phyloP scores from a whole-genome alignment of 2,329 filamentous ascomycete species.

The Curvularia sp. region DNA sequence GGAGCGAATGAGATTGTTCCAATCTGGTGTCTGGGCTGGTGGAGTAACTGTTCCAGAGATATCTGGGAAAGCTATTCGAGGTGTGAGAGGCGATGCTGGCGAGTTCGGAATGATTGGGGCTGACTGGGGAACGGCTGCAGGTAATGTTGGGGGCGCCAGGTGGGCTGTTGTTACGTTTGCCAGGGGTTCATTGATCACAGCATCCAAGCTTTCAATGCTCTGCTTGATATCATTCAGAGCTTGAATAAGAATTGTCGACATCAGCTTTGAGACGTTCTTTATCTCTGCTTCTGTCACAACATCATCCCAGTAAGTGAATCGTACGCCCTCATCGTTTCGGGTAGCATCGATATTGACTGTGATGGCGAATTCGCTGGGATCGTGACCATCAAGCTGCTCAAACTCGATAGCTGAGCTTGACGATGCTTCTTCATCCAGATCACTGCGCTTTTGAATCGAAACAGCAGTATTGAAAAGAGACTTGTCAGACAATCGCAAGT shows the following conservation, averaged over 20 bases:
- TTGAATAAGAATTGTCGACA: slow-evolving; percentile 36
- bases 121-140: slow-evolving; percentile 15
- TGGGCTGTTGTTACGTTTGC: background rate
- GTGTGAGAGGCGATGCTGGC: slow-evolving; percentile 25
- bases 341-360: slow-evolving; percentile 45
- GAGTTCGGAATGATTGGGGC: slow-evolving; percentile 12
- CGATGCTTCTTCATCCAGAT: slow-evolving; percentile 8
- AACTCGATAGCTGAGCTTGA: slow-evolving; percentile 32
- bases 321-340: slow-evolving; percentile 38
- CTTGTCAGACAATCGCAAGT: slow-evolving; percentile 45
- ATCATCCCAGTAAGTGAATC: slow-evolving; percentile 45
- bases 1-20: slow-evolving; percentile 38
- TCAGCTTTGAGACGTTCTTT: slow-evolving; percentile 35
- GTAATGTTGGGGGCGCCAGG: slow-evolving; percentile 13
- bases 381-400: slow-evolving; percentile 38
- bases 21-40: slow-evolving; percentile 30
- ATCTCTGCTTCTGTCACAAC: slow-evolving; percentile 38
- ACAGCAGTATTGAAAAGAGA: slow-evolving; percentile 59
- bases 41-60: slow-evolving; percentile 9
- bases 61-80: slow-evolving; percentile 23
- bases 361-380: slow-evolving; percentile 45
- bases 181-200: slow-evolving; percentile 25
- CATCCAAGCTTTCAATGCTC: slow-evolving; percentile 37
- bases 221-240: slow-evolving; percentile 32
- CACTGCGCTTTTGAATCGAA: slow-evolving; percentile 41